Conservation (phyloP, 106 monocot genomes). For the Dendrobium nobile region DNA sequence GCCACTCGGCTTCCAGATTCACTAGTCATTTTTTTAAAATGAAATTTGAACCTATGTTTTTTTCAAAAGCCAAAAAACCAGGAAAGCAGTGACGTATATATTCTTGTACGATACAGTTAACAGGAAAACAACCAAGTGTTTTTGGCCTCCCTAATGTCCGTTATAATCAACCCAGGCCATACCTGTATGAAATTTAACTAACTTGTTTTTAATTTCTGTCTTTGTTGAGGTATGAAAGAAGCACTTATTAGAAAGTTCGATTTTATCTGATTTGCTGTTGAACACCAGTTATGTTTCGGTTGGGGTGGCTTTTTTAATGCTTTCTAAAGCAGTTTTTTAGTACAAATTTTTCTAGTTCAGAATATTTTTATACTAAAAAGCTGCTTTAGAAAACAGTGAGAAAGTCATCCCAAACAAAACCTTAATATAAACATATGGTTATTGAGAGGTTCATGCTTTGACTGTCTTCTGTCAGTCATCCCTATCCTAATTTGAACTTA, state of each 20-base stretch:
- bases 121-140: background rate
- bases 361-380: no score
- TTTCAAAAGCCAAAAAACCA: background rate
- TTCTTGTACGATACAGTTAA: background rate
- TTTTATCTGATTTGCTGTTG: constrained; percentile 3
- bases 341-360: no score
- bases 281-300: background rate
- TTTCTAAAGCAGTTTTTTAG: no score
- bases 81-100: background rate
- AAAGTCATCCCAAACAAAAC: no score
- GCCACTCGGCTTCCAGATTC: background rate
- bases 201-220: background rate
- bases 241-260: background rate
- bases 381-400: no score
- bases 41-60: background rate
- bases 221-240: background rate
- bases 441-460: background rate
- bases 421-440: background rate
- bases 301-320: no score
- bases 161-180: background rate
- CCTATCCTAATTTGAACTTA: background rate
- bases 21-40: background rate
- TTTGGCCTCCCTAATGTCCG: background rate
- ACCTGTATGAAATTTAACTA: background rate
- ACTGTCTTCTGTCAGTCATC: background rate